A percentile compares a stretch with the other conserved stretches of the same genome.
These are phyloP conservation scores for Fomitopsis serialis DNA, from an alignment of 768 basidiomycete genomes.

Conservation along the genomic window DNA sequence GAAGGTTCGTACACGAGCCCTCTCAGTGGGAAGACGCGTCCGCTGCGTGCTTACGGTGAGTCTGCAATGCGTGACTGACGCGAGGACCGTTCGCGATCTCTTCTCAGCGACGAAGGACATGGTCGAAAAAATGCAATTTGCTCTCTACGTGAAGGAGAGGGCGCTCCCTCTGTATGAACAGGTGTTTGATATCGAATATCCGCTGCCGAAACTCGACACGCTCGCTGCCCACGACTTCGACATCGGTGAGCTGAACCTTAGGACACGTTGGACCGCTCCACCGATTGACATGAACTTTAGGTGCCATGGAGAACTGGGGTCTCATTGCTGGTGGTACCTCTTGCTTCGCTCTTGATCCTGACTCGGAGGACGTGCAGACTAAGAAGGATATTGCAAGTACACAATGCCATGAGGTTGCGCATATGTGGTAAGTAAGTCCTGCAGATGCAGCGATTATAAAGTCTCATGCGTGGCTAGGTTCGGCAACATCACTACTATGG, in stretches of 20 bases:
- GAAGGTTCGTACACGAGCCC: constrained; percentile 77
- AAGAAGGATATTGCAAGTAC: constrained; percentile 75
- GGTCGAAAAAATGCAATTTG: constrained; percentile 80
- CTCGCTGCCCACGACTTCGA: constrained; percentile 88
- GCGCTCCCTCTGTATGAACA: constrained; percentile 89
- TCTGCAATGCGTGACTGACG: too few species aligned
- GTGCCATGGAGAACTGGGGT: constrained; percentile 91
- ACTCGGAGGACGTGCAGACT: constrained; percentile 62
- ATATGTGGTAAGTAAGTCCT: constrained; percentile 56
- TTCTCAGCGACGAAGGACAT: constrained; percentile 67
- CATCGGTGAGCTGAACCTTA: constrained; percentile 43
- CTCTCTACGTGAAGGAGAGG: constrained; percentile 78
- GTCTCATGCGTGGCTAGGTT: constrained; percentile 45
- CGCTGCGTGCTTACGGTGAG: constrained; percentile 78
- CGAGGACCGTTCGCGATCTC: too few species aligned
- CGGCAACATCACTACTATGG: constrained; percentile 92
- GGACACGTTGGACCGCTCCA: too few species aligned
- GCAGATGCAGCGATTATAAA: background rate
- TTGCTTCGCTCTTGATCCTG: constrained; percentile 74
- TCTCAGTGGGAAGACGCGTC: constrained; percentile 71
- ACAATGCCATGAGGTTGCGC: constrained; percentile 84
- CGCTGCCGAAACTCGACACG: constrained; percentile 92
- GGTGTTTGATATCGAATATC: constrained; percentile 88
- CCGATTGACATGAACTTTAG: constrained; percentile 19
- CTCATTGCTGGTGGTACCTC: constrained; percentile 63